Percentiles rank a stretch among this genome's conserved stretches.
Conservation (phyloP, 164 flowering plant species). For the Umbellularia californica region DNA sequence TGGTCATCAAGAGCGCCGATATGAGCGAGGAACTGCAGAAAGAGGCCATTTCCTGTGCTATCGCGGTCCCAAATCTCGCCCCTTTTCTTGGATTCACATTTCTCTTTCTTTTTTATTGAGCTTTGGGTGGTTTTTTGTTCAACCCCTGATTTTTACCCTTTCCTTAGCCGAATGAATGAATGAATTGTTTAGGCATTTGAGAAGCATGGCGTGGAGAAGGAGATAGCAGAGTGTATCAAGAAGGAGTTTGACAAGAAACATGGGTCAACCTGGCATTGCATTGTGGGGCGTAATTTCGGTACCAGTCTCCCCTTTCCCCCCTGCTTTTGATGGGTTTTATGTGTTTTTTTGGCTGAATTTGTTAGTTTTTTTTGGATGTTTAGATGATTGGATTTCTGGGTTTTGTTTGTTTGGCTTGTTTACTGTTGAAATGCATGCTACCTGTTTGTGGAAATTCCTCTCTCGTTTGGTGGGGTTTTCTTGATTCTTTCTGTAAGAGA, state of each 20-base stretch:
- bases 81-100: not conserved
- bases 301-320: constrained; percentile 11
- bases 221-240: constrained; percentile 90
- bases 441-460: not conserved
- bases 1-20: constrained; percentile 82
- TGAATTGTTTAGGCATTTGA: constrained; percentile 64
- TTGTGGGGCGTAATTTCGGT: constrained; percentile 99
- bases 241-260: constrained; percentile 94
- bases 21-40: constrained; percentile 82
- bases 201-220: constrained; percentile 84
- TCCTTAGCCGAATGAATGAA: no score
- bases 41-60: constrained; percentile 78
- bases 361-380: not conserved
- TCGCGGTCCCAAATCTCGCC: constrained; percentile 35
- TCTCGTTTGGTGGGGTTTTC: not conserved
- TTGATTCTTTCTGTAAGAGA: not conserved
- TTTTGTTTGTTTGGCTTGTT: not conserved
- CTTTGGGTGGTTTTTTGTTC: no score
- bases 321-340: not conserved
- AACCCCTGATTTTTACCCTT: no score
- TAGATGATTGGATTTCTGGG: not conserved
- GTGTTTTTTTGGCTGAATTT: not conserved
- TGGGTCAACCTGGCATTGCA: constrained; percentile 99
- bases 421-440: not conserved
- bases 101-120: not conserved